Conservation (phyloP, 1,284 basidiomycete genomes). For the Thelephora terrestris region DNA sequence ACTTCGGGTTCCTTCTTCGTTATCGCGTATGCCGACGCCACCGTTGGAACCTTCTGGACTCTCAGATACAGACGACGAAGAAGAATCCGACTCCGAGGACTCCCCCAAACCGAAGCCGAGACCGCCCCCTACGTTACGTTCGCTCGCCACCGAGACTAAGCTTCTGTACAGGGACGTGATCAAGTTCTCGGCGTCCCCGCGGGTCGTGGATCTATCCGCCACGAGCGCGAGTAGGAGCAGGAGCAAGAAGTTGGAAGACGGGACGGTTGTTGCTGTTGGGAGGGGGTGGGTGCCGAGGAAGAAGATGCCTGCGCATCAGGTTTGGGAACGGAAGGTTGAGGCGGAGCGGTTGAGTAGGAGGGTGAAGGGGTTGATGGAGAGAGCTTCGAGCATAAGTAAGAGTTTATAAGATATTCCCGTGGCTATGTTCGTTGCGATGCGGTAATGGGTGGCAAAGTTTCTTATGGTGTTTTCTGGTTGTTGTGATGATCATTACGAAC, state of each 20-base stretch:
- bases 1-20: slow-evolving; percentile 33
- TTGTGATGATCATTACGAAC: too few relatives aligned
- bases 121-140: slow-evolving; percentile 46
- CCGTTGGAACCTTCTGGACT: slow-evolving; percentile 48
- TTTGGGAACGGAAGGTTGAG: slow-evolving; percentile 66
- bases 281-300: slow-evolving; percentile 69
- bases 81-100: slow-evolving; percentile 46
- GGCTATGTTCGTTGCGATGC: too few relatives aligned
- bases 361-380: slow-evolving; percentile 60
- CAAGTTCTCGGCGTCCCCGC: slow-evolving; percentile 66
- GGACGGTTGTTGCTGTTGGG: slow-evolving; percentile 53
- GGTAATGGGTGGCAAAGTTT: too few relatives aligned
- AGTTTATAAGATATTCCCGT: background rate
- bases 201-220: slow-evolving; percentile 73
- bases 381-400: slow-evolving; percentile 29
- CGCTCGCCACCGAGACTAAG: slow-evolving; percentile 72
- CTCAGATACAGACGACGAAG: slow-evolving; percentile 40
- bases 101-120: slow-evolving; percentile 14
- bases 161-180: slow-evolving; percentile 77
- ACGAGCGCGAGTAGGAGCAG: slow-evolving; percentile 23
- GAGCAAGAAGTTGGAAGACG: slow-evolving; percentile 34
- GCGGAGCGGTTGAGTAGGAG: slow-evolving; percentile 58
- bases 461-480: too few relatives aligned
- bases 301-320: slow-evolving; percentile 66
- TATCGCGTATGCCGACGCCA: slow-evolving; percentile 43